Percentiles rank a stretch among this genome's conserved stretches.
phyloP scores from a whole-genome alignment of 345 rosid genomes.

The Streptanthus diversifolius region DNA sequence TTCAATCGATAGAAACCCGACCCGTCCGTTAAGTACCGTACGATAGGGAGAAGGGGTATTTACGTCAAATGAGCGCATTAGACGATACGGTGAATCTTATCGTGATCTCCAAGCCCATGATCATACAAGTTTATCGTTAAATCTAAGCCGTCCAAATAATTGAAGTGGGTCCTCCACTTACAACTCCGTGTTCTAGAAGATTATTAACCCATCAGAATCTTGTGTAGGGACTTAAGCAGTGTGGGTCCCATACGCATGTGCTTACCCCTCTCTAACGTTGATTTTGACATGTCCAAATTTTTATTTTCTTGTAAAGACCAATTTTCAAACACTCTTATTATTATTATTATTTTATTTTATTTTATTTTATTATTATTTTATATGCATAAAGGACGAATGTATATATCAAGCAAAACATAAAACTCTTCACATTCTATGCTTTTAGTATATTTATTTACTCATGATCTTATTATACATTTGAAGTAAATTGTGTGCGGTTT shows the following conservation, averaged over 20 bases:
- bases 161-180: constrained; percentile 16
- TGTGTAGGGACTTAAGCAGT: constrained; percentile 4
- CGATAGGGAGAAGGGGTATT: constrained; percentile 1
- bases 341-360: background rate
- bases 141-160: constrained; percentile 32
- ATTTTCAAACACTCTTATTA: background rate
- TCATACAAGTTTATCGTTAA: background rate
- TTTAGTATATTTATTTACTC: background rate
- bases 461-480: background rate
- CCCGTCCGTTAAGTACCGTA: constrained; percentile 21
- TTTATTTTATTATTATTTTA: background rate
- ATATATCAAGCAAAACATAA: constrained; percentile 2
- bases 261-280: constrained; percentile 22
- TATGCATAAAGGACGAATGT: background rate
- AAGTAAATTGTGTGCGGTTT: constrained; percentile 5
- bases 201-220: constrained; percentile 13
- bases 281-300: constrained; percentile 29
- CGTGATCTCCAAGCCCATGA: constrained; percentile 32
- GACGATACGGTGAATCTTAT: constrained; percentile 30
- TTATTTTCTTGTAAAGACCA: constrained; percentile 1
- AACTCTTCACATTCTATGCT: background rate
- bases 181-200: constrained; percentile 23
- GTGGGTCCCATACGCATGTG: constrained; percentile 35
- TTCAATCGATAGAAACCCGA: background rate
- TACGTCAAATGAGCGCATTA: constrained; percentile 6